A percentile compares a stretch with the other conserved stretches of the same genome.
Conservation (phyloP, 2,329 filamentous ascomycete genomes). For the Aspergillus ustus region DNA sequence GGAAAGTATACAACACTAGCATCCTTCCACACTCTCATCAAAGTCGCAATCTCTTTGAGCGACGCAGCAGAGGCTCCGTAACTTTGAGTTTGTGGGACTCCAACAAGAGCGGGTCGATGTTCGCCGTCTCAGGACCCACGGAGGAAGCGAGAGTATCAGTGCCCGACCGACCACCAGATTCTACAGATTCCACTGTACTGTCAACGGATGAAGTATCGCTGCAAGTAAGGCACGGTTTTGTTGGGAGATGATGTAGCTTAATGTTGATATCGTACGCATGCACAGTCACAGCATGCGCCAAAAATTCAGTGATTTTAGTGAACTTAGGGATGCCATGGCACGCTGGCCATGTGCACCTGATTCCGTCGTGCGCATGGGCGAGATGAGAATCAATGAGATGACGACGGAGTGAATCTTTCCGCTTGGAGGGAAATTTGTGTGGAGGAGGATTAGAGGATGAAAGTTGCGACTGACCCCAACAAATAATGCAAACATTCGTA, state of each 20-base stretch:
- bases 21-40: conserved; percentile 1
- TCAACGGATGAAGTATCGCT: conserved; percentile 11
- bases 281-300: conserved; percentile 22
- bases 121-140: conserved; percentile 20
- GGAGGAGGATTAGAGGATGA: conserved; percentile 30
- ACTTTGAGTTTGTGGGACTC: conserved; percentile 8
- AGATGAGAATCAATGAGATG: conserved; percentile 32
- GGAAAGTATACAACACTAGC: not conserved
- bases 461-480: conserved; percentile 27
- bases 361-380: conserved; percentile 22
- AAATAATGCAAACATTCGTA: conserved; percentile 34
- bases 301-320: conserved; percentile 25
- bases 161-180: conserved; percentile 15
- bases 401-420: conserved; percentile 30
- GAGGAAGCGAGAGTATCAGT: conserved; percentile 26
- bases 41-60: conserved; percentile 8
- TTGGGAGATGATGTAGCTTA: conserved; percentile 21
- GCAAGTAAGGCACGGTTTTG: conserved; percentile 8
- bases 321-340: conserved; percentile 27
- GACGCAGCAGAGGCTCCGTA: conserved; percentile 5
- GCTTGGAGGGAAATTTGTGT: conserved; percentile 29
- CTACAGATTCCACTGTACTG: conserved; percentile 7
- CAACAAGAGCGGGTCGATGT: conserved; percentile 25
- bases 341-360: conserved; percentile 27
- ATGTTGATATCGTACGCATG: conserved; percentile 26